Evolutionary conservation across 208 protist genomes (phyloP), one percentile per base, ranked within the genome.

Genomic region (Acanthamoeba comandoni): DNA sequence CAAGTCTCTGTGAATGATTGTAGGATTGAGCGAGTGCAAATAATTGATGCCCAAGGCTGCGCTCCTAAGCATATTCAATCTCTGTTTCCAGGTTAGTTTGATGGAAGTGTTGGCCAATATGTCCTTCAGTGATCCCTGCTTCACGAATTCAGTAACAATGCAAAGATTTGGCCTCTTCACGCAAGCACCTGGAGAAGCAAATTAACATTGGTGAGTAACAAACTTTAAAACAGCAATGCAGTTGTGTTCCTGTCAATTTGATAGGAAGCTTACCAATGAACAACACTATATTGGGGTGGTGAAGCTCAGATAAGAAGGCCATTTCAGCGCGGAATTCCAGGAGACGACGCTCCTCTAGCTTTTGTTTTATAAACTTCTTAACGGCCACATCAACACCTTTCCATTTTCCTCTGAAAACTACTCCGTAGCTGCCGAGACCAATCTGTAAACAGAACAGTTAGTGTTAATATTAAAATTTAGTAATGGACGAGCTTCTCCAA

Each of bases 1-100:
- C 2, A 95, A 43, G 88, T 94, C 93, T 53, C 94, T 65, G 55
- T 95, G 94, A 49, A 95, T 88, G 80, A 95, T 94, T 12, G 94
- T 70, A 48, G 93, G 92, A 22, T 93, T 58, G 8, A 91, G 86
- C 39, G 79, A 82, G 79, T 95, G 94, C 22, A 95, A 52, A 84
- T 93, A 95, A 85, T 95, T 94, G 31, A 95, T 94, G 43, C 93
- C 93, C 22, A 92, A 77, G 24, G 94, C 94, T 22, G 92, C 58
- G 13, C 26, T 35, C 13, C 79, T 53, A 1, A 69, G 31, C 55
- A 87, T 31, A 4, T 22, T 4, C 92, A 85, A 64, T 79, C 48
- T 67, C 55, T 64, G 91, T 9, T 12, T 3, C 87, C 93, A 92
- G 31, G 91, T 51, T 55, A 93, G 77, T 87, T 84, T 60, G 65